A percentile compares a stretch with the other conserved stretches of the same genome.
Evolutionary conservation across 305 asterid species (phyloP).

Genomic region (Stenogyne calaminthoides): DNA sequence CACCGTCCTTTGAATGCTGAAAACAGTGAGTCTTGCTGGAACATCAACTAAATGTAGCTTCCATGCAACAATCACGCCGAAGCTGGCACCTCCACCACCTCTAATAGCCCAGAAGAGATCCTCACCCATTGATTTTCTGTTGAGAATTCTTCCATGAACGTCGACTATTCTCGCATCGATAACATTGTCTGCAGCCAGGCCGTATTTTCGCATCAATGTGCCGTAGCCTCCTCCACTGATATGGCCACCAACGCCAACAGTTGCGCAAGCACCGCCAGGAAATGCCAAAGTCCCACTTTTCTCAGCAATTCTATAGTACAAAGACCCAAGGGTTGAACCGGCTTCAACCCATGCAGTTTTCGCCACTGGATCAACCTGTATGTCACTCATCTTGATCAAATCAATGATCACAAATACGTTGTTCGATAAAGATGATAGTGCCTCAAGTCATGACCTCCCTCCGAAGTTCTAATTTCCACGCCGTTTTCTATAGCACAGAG

Average conservation of each 20-base stretch:
- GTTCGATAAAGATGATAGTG: conserved; percentile 19
- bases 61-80: not conserved
- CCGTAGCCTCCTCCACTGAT: not conserved
- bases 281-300: not conserved
- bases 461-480: conserved; percentile 32
- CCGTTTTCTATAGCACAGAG: conserved; percentile 33
- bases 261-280: not conserved
- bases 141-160: too few relatives aligned
- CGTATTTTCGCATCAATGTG: not conserved
- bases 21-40: not conserved
- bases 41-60: not conserved
- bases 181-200: not conserved
- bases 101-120: too few relatives aligned
- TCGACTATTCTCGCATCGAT: too few relatives aligned
- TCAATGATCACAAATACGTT: conserved; percentile 28
- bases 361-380: not conserved
- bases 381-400: conserved; percentile 12
- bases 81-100: too few relatives aligned
- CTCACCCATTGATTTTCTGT: too few relatives aligned
- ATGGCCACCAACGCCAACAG: not conserved
- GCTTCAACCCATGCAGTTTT: not conserved
- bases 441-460: conserved; percentile 54
- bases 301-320: not conserved
- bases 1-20: not conserved
- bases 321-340: not conserved